These are phyloP conservation scores for Linnemannia zychae DNA, from an alignment of 192 early-diverging fungal genomes.

Conservation along the genomic window DNA sequence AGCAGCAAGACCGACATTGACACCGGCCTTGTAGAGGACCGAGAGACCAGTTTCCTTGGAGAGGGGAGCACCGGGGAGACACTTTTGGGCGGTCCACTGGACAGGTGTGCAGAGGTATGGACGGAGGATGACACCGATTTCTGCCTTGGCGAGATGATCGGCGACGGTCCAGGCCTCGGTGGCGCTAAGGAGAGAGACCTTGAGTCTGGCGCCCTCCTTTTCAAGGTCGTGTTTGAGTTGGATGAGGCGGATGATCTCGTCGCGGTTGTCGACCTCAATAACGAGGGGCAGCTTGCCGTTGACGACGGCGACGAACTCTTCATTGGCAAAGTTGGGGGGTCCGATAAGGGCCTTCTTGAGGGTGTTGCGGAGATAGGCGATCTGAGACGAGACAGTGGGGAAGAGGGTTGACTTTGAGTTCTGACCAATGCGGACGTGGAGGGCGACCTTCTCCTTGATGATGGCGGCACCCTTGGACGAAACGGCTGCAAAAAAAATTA, in stretches of 20 bases:
- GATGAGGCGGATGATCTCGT: constrained; percentile 78
- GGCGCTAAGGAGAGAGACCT: constrained; percentile 73
- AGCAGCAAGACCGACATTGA: constrained; percentile 71
- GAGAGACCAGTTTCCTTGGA: constrained; percentile 66
- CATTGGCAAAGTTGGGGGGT: constrained; percentile 18
- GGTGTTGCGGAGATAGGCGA: constrained; percentile 59
- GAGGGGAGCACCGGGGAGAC: constrained; percentile 67
- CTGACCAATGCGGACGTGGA: constrained; percentile 73
- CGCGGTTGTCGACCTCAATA: constrained; percentile 64
- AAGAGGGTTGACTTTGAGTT: constrained; percentile 51
- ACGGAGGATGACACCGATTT: constrained; percentile 74
- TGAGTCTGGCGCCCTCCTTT: constrained; percentile 48
- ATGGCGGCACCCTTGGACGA: constrained; percentile 41
- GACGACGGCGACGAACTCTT: constrained; percentile 58
- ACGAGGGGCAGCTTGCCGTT: constrained; percentile 66
- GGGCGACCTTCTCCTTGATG: constrained; percentile 65
- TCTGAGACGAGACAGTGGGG: constrained; percentile 68
- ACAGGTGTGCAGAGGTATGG: constrained; percentile 76
- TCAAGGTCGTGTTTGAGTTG: constrained; percentile 66
- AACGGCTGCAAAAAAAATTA: constrained; percentile 18
- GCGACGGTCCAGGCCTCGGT: constrained; percentile 78
- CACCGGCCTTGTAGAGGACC: constrained; percentile 68
- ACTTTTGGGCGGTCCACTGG: constrained; percentile 71
- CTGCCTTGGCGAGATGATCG: constrained; percentile 61
- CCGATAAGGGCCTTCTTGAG: constrained; percentile 54